Evolutionary conservation across 2,329 filamentous ascomycete genomes (phyloP).

Genomic region (Botrytis fragariae): DNA sequence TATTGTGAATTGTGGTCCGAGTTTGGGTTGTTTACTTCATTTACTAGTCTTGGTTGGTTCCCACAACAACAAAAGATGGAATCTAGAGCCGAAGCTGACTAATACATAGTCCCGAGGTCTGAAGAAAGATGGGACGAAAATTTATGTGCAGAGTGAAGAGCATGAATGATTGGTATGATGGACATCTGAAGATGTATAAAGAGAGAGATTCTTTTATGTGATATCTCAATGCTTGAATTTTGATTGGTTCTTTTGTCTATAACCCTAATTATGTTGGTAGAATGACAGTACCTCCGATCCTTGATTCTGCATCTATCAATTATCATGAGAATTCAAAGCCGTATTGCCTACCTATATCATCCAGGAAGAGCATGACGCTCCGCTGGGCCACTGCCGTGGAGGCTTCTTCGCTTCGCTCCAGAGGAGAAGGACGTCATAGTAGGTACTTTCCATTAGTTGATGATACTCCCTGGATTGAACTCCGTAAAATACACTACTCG

Average conservation of each 20-base stretch:
- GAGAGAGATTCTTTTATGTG: background rate
- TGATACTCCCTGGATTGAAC: background rate
- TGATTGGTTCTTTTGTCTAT: background rate
- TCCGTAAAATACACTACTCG: background rate
- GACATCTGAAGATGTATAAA: background rate
- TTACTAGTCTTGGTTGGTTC: conserved; percentile 11
- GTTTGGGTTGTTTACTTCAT: conserved; percentile 18
- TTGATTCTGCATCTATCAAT: background rate
- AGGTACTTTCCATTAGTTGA: background rate
- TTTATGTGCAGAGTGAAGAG: background rate
- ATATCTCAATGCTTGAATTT: background rate
- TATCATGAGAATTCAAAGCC: background rate
- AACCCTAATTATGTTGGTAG: background rate
- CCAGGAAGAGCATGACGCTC: background rate
- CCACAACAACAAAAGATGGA: background rate
- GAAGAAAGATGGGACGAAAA: background rate
- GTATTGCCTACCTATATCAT: background rate
- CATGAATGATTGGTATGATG: background rate
- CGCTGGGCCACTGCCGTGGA: conserved; percentile 1
- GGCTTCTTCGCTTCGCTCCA: conserved; percentile 1
- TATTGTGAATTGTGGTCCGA: conserved; percentile 14
- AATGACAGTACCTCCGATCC: background rate
- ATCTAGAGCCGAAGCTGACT: background rate
- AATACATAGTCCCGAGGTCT: background rate
- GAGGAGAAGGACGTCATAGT: background rate